Conservation (phyloP, 257 asterid genomes). For the Solanum lycopersicoides region DNA sequence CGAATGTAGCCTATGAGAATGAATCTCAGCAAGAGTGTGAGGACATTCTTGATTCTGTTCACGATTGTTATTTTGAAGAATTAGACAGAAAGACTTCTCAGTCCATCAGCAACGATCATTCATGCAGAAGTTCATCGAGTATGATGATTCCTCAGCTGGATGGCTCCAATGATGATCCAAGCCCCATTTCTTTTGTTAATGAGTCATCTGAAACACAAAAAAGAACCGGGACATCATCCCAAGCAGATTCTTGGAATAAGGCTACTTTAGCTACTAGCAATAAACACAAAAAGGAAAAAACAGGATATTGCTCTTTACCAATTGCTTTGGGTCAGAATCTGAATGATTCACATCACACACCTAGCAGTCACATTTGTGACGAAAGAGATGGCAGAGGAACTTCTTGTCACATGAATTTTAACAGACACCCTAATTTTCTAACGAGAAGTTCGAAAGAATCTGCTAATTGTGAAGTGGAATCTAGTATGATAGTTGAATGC, state of each 20-base stretch:
- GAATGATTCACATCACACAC: constrained; percentile 18
- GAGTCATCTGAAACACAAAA: constrained; percentile 26
- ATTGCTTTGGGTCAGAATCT: constrained; percentile 31
- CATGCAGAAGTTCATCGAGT: constrained; percentile 21
- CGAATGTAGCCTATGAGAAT: constrained; percentile 68
- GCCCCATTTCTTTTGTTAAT: constrained; percentile 20
- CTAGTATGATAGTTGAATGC: constrained; percentile 36
- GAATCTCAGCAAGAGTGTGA: constrained; percentile 96
- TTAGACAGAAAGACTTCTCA: constrained; percentile 16
- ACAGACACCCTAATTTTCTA: background rate
- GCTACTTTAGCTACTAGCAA: constrained; percentile 17
- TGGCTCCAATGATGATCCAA: constrained; percentile 60
- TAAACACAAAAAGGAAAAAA: constrained; percentile 39
- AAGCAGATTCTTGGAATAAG: constrained; percentile 14
- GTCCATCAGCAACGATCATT: constrained; percentile 13
- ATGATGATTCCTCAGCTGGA: constrained; percentile 65
- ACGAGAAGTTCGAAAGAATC: background rate
- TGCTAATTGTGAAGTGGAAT: constrained; percentile 16
- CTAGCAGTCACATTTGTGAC: constrained; percentile 11
- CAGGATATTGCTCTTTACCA: constrained; percentile 71
- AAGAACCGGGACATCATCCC: constrained; percentile 19
- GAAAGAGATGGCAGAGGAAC: constrained; percentile 16
- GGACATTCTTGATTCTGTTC: constrained; percentile 92
- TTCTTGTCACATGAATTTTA: background rate
- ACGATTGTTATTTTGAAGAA: constrained; percentile 37